Conservation (phyloP, 176 grass and related monocot species). For the Rhynchospora breviuscula region DNA sequence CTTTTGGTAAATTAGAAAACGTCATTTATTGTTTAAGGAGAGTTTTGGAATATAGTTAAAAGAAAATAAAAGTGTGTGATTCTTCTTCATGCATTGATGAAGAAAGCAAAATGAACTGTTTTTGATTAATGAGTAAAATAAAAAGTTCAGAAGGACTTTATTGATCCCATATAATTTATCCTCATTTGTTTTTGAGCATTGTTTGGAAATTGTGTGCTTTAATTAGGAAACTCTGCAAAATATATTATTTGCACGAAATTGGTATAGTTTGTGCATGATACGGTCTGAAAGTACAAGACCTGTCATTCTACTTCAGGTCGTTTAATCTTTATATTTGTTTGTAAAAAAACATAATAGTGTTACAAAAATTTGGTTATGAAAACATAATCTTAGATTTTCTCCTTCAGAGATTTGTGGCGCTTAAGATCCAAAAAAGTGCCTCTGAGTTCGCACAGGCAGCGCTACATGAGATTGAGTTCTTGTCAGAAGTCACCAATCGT, state of each 20-base stretch:
- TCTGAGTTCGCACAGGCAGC: constrained; percentile 90
- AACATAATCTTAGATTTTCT: not conserved
- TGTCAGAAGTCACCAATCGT: constrained; percentile 57
- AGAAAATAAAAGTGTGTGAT: not conserved
- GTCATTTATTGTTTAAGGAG: not conserved
- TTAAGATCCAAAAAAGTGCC: constrained; percentile 96
- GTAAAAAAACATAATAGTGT: not conserved
- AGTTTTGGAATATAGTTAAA: not conserved
- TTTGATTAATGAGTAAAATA: not conserved
- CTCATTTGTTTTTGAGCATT: not conserved
- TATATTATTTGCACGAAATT: not conserved
- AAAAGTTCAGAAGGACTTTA: not conserved
- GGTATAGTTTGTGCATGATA: not conserved
- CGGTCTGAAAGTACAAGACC: not conserved
- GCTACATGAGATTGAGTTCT: constrained; percentile 89
- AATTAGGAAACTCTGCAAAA: not conserved
- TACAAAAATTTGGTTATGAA: not conserved
- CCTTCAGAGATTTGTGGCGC: constrained; percentile 82
- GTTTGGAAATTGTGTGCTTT: not conserved
- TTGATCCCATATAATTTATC: not conserved
- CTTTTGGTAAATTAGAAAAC: constrained; percentile 2
- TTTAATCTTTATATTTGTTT: not conserved
- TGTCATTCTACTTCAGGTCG: not conserved
- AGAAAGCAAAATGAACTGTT: not conserved
- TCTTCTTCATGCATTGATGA: not conserved